phyloP scores from a whole-genome alignment of 768 basidiomycete genomes.

The Collybia sordida region DNA sequence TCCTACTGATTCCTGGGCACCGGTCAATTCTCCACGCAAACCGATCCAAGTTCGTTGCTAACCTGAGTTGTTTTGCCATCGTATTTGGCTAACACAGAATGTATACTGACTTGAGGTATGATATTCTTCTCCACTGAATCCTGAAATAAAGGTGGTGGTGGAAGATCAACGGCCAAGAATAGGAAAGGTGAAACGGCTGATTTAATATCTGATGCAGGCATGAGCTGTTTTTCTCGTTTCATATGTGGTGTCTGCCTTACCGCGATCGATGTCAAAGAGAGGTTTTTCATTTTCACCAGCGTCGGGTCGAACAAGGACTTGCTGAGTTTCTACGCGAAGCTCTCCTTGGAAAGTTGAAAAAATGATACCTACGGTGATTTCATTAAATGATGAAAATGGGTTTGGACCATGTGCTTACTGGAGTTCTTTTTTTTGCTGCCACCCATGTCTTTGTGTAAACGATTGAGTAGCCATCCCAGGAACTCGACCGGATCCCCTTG shows the following conservation, averaged over 20 bases:
- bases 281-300: conserved; percentile 77
- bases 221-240: neutral
- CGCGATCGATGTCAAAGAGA: conserved; percentile 92
- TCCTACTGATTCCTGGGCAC: conserved; percentile 73
- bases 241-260: conserved; percentile 39
- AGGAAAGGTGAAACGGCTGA: conserved; percentile 86
- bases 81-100: conserved; percentile 89
- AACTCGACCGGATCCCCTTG: conserved; percentile 98
- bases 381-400: conserved; percentile 12
- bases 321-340: conserved; percentile 89
- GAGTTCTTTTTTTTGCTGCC: conserved; percentile 93
- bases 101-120: conserved; percentile 94
- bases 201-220: conserved; percentile 69
- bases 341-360: conserved; percentile 95
- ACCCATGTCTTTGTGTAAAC: conserved; percentile 88
- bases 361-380: conserved; percentile 65
- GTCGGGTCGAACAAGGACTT: conserved; percentile 83
- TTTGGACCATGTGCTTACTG: conserved; percentile 50
- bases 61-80: conserved; percentile 91
- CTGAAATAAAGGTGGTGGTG: conserved; percentile 97
- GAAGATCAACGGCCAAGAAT: conserved; percentile 93
- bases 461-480: conserved; percentile 92
- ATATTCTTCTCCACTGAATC: conserved; percentile 97
- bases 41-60: conserved; percentile 16
- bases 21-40: neutral